These are phyloP conservation scores for Acanthamoeba pearcei DNA, from an alignment of 208 protist genomes.

Conservation along the genomic window DNA sequence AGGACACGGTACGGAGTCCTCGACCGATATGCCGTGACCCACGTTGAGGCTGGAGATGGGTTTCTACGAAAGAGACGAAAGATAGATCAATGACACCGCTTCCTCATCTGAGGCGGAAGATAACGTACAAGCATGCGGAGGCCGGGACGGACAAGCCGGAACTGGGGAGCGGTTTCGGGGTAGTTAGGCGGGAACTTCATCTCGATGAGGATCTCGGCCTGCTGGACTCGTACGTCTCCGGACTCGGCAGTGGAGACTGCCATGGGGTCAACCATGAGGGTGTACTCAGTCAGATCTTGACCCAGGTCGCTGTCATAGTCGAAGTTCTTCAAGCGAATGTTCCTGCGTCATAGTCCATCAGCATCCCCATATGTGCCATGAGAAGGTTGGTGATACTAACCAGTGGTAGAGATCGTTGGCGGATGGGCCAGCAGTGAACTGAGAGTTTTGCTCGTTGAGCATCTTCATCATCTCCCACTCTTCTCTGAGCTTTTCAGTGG, in stretches of 20 bases:
- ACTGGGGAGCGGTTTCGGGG: slow-evolving; percentile 7
- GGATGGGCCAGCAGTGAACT: slow-evolving; percentile 37
- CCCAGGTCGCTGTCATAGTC: slow-evolving; percentile 70
- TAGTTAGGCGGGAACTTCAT: slow-evolving; percentile 73
- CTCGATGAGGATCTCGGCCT: slow-evolving; percentile 60
- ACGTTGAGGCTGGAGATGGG: slow-evolving; percentile 29
- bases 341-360: background rate
- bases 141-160: slow-evolving; percentile 50
- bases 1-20: slow-evolving; percentile 32
- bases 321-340: slow-evolving; percentile 52
- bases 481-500: slow-evolving; percentile 5
- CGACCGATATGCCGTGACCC: slow-evolving; percentile 45
- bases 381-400: background rate
- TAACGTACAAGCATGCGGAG: background rate
- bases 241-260: slow-evolving; percentile 23
- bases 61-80: background rate
- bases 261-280: slow-evolving; percentile 54
- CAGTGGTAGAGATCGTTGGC: slow-evolving; percentile 73
- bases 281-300: slow-evolving; percentile 65
- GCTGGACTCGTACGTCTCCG: slow-evolving; percentile 28
- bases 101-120: background rate
- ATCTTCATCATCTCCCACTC: slow-evolving; percentile 60
- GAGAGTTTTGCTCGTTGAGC: slow-evolving; percentile 16
- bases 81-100: background rate
- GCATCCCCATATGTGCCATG: background rate